phyloP scores from a whole-genome alignment of 2,329 filamentous ascomycete genomes.

The Arachnopeziza araneosa region DNA sequence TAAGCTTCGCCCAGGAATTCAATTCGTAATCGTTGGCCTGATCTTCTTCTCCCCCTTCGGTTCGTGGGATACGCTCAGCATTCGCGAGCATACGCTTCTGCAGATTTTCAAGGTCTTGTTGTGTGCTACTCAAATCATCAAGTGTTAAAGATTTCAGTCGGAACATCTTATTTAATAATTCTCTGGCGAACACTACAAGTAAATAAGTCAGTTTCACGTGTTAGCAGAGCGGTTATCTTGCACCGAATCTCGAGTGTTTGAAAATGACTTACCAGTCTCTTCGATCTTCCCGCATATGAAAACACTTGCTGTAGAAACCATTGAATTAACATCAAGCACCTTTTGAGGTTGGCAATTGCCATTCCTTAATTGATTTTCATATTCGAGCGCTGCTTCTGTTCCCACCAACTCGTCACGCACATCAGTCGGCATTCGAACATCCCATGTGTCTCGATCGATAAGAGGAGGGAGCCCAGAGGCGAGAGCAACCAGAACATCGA shows the following conservation, averaged over 20 bases:
- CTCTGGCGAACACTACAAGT: background rate
- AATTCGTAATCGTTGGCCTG: background rate
- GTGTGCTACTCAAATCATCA: background rate
- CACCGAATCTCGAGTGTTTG: background rate
- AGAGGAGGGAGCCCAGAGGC: background rate
- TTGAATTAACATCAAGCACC: background rate
- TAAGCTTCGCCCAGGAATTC: background rate
- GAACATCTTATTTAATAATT: background rate
- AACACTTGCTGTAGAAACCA: background rate
- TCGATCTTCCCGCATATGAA: background rate
- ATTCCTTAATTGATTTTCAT: background rate
- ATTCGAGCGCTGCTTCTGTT: background rate
- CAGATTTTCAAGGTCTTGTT: background rate
- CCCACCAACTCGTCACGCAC: background rate
- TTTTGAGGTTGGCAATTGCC: background rate
- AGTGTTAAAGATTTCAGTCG: background rate
- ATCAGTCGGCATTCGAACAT: background rate
- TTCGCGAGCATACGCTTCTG: background rate
- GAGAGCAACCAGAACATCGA: background rate
- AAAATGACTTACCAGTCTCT: background rate
- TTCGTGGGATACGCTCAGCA: background rate
- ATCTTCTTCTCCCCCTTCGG: background rate
- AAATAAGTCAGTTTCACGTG: background rate
- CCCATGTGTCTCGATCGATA: background rate
- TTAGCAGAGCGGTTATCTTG: background rate